A percentile compares a stretch with the other conserved stretches of the same genome.
Conservation (phyloP, 176 grass and related monocot species). For the barley (Hordeum vulgare) region MorexV3_pseudomolecules_assembly NC_058521.1:556142696-556143195, state of each 20-base stretch:
- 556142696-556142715: slow-evolving; percentile 99
- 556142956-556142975: slow-evolving; percentile 33
- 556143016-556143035: background rate
- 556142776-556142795: too few species aligned
- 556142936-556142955: slow-evolving; percentile 45
- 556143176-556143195: too few species aligned
- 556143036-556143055: too few species aligned
- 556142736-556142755: slow-evolving; percentile 94
- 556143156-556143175: too few species aligned
- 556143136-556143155: too few species aligned
- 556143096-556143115: background rate
- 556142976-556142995: slow-evolving; percentile 42
- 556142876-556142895: too few species aligned
- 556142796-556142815: too few species aligned
- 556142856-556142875: too few species aligned
- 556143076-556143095: background rate
- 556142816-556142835: too few species aligned
- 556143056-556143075: background rate
- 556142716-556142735: slow-evolving; percentile 99
- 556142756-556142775: slow-evolving; percentile 84
- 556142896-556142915: too few species aligned
- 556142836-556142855: too few species aligned
- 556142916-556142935: too few species aligned
- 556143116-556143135: background rate
- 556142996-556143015: background rate